phyloP scores from a whole-genome alignment of 495 filamentous ascomycete genomes.

The Chaetomium cochliodes region DNA sequence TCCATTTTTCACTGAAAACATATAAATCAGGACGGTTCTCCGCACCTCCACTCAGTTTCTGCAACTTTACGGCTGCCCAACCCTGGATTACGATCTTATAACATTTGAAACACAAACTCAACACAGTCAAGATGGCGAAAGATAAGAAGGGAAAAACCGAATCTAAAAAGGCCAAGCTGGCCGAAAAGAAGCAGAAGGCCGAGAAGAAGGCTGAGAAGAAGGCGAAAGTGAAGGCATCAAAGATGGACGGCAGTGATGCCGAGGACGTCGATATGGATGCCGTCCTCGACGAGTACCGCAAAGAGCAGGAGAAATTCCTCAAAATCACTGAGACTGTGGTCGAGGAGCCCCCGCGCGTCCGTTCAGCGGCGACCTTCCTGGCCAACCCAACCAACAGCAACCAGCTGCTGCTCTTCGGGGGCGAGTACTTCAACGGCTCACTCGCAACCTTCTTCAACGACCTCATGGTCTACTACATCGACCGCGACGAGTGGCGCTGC shows the following conservation, averaged over 20 bases:
- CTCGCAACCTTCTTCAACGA: constrained; percentile 65
- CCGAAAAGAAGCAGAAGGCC: constrained; percentile 65
- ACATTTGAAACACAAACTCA: neutral
- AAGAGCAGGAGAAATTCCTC: constrained; percentile 82
- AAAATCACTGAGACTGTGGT: constrained; percentile 82
- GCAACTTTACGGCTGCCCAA: neutral
- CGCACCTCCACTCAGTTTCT: constrained; percentile 19
- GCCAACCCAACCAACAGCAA: constrained; percentile 81
- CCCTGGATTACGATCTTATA: neutral
- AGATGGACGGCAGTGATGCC: constrained; percentile 67
- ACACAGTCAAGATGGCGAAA: constrained; percentile 49
- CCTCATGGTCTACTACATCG: constrained; percentile 85
- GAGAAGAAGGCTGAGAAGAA: constrained; percentile 50
- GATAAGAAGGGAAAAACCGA: constrained; percentile 60
- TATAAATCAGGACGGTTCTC: constrained; percentile 5
- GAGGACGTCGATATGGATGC: constrained; percentile 94
- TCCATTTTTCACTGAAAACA: neutral
- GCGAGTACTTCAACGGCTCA: constrained; percentile 66
- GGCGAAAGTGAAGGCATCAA: constrained; percentile 41
- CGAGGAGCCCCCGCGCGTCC: constrained; percentile 69
- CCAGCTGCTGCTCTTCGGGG: constrained; percentile 90
- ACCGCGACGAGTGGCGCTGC: constrained; percentile 80
- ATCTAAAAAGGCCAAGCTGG: constrained; percentile 60
- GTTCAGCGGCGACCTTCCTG: constrained; percentile 75
- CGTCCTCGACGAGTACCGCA: constrained; percentile 89